These are phyloP conservation scores for Ambrosiella cleistominuta DNA, from an alignment of 2,329 filamentous ascomycete species.

Conservation along the genomic window DNA sequence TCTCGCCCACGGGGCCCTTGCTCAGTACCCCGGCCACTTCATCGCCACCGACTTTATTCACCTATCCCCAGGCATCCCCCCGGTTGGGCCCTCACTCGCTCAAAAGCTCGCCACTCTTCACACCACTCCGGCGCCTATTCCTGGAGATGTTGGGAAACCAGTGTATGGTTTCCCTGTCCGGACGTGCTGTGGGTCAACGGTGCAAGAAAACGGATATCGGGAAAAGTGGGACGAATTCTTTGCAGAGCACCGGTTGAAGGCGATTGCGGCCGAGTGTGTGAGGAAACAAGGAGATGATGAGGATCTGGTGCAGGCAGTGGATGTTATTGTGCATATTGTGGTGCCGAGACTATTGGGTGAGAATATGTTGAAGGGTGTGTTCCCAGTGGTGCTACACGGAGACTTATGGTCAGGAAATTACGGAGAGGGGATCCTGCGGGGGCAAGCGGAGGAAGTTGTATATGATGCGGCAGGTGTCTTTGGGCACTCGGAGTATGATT, in stretches of 20 bases:
- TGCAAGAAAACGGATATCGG: slow-evolving; percentile 60
- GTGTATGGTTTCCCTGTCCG: slow-evolving; percentile 70
- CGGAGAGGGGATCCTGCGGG: slow-evolving; percentile 42
- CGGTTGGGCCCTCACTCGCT: slow-evolving; percentile 43
- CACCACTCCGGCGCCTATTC: slow-evolving; percentile 51
- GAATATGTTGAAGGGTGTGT: slow-evolving; percentile 42
- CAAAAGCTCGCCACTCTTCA: slow-evolving; percentile 65
- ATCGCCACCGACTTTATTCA: slow-evolving; percentile 69
- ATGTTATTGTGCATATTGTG: slow-evolving; percentile 42
- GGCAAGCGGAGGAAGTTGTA: slow-evolving; percentile 50
- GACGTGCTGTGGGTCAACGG: slow-evolving; percentile 74
- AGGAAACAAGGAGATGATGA: slow-evolving; percentile 19
- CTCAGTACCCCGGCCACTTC: slow-evolving; percentile 35
- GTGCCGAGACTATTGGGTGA: slow-evolving; percentile 63
- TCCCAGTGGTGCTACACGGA: slow-evolving; percentile 73
- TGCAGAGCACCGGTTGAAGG: slow-evolving; percentile 53
- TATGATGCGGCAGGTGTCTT: slow-evolving; percentile 72
- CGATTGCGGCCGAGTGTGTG: slow-evolving; percentile 26
- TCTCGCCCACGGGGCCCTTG: slow-evolving; percentile 50
- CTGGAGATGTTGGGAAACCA: slow-evolving; percentile 31
- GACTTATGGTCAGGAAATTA: slow-evolving; percentile 91
- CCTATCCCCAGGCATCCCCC: slow-evolving; percentile 28
- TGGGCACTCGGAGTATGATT: slow-evolving; percentile 74
- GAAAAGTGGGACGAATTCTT: slow-evolving; percentile 75
- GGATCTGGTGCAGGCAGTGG: slow-evolving; percentile 37